Evolutionary conservation across 2,329 filamentous ascomycete species (phyloP), one percentile per base, ranked within the genome.

Genomic region (Fusarium sterilihyphosum): DNA sequence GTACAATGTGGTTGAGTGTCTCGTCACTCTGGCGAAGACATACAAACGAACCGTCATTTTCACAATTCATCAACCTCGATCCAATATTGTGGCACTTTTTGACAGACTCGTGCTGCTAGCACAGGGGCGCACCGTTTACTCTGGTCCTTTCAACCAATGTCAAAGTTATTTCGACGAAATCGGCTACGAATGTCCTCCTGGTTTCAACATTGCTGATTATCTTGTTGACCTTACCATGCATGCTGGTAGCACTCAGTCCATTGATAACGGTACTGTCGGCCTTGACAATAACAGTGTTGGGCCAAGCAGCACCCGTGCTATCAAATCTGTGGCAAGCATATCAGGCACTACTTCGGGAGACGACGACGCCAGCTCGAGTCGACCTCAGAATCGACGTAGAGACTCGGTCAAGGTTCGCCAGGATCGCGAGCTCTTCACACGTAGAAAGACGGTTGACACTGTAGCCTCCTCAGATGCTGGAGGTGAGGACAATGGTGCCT

Each of bases 191-290:
- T 99, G 97, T 80, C 96, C 96, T 17, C 93, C 95, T 31, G 97
- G 97, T 5, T 99, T 98, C 88, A 99, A 99, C 79, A 98, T 99
- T 82, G 96, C 96, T 8, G 96, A 99, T 82, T 99, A 98, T 80
- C 89, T 99, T 10, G 95, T 99, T 37, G 96, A 99, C 81, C 88
- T 99, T 46, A 98, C 96, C 0, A 98, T 99, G 96, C 96, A 99
- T 81, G 95, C 95, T 31, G 90, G 93, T 67, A 87, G 88, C 50
- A 89, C 86, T 26, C 85, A 88, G 12, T 84, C 90, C 6, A 40
- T 80, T 33, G 89, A 92, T 40, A 90, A 92, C 63, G 89, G 88
- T 20, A 82, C 85, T 16, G 67, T 87, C 43, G 80, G 83, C 11
- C 78, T 85, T 13, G 92, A 93, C 73, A 89, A 87, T 6, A 85